Evolutionary conservation across 2,329 filamentous ascomycete genomes (phyloP).

Genomic region (Aspergillus sojae): DNA sequence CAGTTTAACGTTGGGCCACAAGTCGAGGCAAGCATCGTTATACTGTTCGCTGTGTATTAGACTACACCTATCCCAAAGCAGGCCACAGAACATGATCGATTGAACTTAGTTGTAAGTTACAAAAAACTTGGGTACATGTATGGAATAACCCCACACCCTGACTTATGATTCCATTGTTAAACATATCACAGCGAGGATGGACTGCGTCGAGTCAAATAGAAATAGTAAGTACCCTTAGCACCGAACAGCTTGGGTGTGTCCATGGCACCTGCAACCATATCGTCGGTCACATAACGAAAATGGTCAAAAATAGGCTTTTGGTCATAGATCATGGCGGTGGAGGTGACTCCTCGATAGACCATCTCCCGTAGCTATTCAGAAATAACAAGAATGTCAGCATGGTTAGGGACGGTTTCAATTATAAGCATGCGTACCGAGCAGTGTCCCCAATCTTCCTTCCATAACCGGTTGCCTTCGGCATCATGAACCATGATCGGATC

Average conservation of each 20-base stretch:
- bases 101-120: too few species aligned
- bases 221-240: not conserved
- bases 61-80: too few species aligned
- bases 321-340: slow-evolving; percentile 25
- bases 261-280: slow-evolving; percentile 24
- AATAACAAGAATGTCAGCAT: not conserved
- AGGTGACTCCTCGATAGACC: slow-evolving; percentile 19
- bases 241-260: slow-evolving; percentile 6
- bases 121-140: too few species aligned
- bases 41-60: too few species aligned
- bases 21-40: too few species aligned
- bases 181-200: not conserved
- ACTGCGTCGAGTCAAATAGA: not conserved
- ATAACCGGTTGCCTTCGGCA: not conserved
- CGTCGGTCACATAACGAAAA: slow-evolving; percentile 21
- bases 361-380: slow-evolving; percentile 16
- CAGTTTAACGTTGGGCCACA: too few species aligned
- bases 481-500: not conserved
- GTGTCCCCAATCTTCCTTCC: not conserved
- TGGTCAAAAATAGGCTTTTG: slow-evolving; percentile 26
- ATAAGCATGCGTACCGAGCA: not conserved
- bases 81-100: too few species aligned
- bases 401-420: not conserved
- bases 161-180: too few species aligned
- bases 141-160: too few species aligned